A percentile compares a stretch with the other conserved stretches of the same genome.
Evolutionary conservation across 345 rosid genomes (phyloP).

Genomic region (Nasturtium officinale): DNA sequence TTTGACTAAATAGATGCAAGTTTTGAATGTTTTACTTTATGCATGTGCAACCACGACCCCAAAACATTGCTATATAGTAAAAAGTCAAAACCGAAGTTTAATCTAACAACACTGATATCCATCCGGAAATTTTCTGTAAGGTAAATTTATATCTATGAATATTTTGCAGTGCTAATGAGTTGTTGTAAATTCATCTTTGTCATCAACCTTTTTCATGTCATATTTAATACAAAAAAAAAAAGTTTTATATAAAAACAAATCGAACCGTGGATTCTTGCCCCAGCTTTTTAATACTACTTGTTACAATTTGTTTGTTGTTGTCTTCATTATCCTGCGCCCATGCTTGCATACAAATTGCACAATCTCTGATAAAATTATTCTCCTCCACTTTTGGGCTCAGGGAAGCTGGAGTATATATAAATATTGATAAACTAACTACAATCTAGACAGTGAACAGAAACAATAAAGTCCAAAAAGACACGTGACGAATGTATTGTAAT

Average conservation of each 20-base stretch:
- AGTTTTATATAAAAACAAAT: too few species aligned
- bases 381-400: constrained; percentile 16
- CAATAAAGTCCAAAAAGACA: background rate
- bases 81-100: too few species aligned
- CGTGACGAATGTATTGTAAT: constrained; percentile 7
- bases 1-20: background rate
- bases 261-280: constrained; percentile 8
- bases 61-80: too few species aligned
- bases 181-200: constrained; percentile 8
- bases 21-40: background rate
- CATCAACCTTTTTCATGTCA: too few species aligned
- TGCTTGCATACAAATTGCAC: constrained; percentile 37
- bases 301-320: constrained; percentile 8
- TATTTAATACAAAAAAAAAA: too few species aligned
- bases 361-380: constrained; percentile 14
- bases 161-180: background rate
- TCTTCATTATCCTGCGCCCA: constrained; percentile 25
- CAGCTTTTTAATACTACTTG: background rate
- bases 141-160: background rate
- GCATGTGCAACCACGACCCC: too few species aligned
- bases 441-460: constrained; percentile 19
- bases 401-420: background rate
- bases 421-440: background rate
- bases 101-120: too few species aligned
- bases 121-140: background rate